Evolutionary conservation across 2,329 filamentous ascomycete species (phyloP).

Genomic region (Aspergillus pseudoglaucus): DNA sequence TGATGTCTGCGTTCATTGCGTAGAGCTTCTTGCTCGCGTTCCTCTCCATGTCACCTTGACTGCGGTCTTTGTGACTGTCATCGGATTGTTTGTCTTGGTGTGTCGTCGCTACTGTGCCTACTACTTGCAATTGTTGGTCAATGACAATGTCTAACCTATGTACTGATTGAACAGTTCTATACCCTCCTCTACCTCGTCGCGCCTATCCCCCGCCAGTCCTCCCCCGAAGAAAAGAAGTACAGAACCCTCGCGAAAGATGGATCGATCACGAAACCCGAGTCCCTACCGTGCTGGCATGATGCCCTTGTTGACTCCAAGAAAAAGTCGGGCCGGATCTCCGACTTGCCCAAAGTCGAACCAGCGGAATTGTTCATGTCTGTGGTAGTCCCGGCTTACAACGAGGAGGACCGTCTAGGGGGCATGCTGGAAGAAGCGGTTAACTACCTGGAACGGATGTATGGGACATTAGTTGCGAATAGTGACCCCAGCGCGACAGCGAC

Average conservation of each 20-base stretch:
- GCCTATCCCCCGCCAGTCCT: conserved; percentile 67
- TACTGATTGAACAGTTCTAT: conserved; percentile 49
- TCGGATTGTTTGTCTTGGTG: conserved; percentile 30
- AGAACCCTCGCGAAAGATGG: conserved; percentile 65
- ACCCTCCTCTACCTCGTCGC: conserved; percentile 66
- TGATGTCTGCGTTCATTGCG: conserved; percentile 27
- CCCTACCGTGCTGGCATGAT: conserved; percentile 83
- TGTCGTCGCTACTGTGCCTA: conserved; percentile 10
- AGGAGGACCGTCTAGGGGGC: conserved; percentile 71
- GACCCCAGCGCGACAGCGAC: conserved; percentile 21
- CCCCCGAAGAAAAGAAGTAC: conserved; percentile 78
- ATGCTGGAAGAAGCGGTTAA: conserved; percentile 88
- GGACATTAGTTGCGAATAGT: conserved; percentile 39
- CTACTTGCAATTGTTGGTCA: conserved; percentile 2
- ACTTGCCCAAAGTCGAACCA: conserved; percentile 55
- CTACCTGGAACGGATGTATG: conserved; percentile 74
- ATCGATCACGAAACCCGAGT: conserved; percentile 46
- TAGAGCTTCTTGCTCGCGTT: conserved; percentile 20
- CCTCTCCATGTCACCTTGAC: conserved; percentile 24
- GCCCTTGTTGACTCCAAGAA: conserved; percentile 56
- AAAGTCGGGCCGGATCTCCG: conserved; percentile 41
- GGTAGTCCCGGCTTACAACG: conserved; percentile 93
- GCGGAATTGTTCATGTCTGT: conserved; percentile 82
- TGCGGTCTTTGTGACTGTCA: conserved; percentile 20
- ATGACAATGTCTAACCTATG: not conserved